Evolutionary conservation across 2,329 filamentous ascomycete genomes (phyloP).

Genomic region (Paraphaeosphaeria minitans): DNA sequence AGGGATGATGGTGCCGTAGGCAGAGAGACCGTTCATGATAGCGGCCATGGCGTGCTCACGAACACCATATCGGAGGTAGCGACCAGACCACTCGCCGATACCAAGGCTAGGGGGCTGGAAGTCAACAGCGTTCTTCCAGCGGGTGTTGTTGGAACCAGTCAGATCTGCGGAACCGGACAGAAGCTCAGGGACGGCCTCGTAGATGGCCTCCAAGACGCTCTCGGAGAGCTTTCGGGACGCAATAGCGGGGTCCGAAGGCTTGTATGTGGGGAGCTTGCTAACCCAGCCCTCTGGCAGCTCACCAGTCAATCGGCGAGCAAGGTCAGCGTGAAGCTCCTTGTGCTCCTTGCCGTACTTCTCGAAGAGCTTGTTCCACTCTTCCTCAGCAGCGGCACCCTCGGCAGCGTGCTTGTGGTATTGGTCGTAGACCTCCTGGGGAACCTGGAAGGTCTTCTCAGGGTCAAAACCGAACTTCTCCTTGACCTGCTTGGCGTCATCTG

Average conservation of each 20-base stretch:
- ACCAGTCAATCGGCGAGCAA: constrained; percentile 77
- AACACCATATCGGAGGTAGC: constrained; percentile 92
- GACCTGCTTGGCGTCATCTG: constrained; percentile 89
- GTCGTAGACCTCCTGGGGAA: constrained; percentile 95
- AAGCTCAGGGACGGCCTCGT: constrained; percentile 83
- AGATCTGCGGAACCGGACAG: constrained; percentile 96
- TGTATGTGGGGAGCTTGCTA: constrained; percentile 90
- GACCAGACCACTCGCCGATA: constrained; percentile 87
- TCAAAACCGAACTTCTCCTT: constrained; percentile 97
- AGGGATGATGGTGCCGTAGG: constrained; percentile 93
- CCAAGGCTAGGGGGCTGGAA: constrained; percentile 90
- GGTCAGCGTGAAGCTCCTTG: constrained; percentile 79
- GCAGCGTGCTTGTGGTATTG: constrained; percentile 82
- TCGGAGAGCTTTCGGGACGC: constrained; percentile 97
- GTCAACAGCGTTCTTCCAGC: constrained; percentile 96
- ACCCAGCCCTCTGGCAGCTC: constrained; percentile 96
- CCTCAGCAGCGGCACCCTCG: constrained; percentile 84
- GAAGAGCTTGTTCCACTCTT: constrained; percentile 94
- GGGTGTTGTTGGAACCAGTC: constrained; percentile 97
- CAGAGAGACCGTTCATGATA: constrained; percentile 92
- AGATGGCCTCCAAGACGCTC: constrained; percentile 86
- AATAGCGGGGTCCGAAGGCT: constrained; percentile 78
- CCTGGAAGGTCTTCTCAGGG: constrained; percentile 88
- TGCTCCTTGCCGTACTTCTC: constrained; percentile 82
- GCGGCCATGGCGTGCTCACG: constrained; percentile 92